Evolutionary conservation across 805 yeast genomes (phyloP).

Genomic region (Ogataea kodamae): DNA sequence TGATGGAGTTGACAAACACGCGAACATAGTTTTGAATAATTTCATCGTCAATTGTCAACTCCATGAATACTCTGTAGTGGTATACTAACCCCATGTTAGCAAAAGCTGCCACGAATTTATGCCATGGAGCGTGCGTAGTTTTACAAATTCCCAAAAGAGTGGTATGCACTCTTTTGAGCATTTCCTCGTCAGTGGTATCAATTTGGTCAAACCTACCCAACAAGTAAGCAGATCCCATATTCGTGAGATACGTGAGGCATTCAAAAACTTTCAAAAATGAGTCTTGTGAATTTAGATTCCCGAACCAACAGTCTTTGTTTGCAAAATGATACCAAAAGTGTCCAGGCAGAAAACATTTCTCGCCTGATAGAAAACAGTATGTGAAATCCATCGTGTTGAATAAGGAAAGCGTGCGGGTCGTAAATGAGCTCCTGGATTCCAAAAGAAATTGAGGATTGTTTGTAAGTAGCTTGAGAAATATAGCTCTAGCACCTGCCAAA

Average conservation of each 20-base stretch:
- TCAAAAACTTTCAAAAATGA: constrained; percentile 32
- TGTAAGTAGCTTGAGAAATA: constrained; percentile 17
- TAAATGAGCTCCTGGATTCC: constrained; percentile 9
- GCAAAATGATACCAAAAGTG: constrained; percentile 23
- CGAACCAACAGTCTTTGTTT: constrained; percentile 30
- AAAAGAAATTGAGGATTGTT: constrained; percentile 12
- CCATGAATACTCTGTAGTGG: constrained; percentile 19
- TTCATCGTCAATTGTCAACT: constrained; percentile 5
- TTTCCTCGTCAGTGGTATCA: too few relatives aligned
- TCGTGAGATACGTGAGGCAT: constrained; percentile 18
- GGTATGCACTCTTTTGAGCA: too few relatives aligned
- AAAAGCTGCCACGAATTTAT: constrained; percentile 22
- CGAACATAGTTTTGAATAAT: constrained; percentile 19
- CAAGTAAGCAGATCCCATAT: too few relatives aligned
- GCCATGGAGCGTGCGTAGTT: constrained; percentile 18
- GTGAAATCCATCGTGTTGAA: constrained; percentile 30
- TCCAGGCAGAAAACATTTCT: constrained; percentile 18
- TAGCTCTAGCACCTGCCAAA: constrained; percentile 27
- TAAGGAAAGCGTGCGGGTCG: constrained; percentile 24
- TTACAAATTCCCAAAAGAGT: too few relatives aligned
- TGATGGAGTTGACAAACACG: constrained; percentile 11
- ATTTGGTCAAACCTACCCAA: too few relatives aligned
- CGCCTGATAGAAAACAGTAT: constrained; percentile 24
- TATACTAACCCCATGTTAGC: constrained; percentile 25
- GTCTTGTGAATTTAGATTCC: constrained; percentile 22